Evolutionary conservation across 2,329 filamentous ascomycete genomes (phyloP), one percentile per base, ranked within the genome.

Genomic region (Ceratocystis diversiconidia): DNA sequence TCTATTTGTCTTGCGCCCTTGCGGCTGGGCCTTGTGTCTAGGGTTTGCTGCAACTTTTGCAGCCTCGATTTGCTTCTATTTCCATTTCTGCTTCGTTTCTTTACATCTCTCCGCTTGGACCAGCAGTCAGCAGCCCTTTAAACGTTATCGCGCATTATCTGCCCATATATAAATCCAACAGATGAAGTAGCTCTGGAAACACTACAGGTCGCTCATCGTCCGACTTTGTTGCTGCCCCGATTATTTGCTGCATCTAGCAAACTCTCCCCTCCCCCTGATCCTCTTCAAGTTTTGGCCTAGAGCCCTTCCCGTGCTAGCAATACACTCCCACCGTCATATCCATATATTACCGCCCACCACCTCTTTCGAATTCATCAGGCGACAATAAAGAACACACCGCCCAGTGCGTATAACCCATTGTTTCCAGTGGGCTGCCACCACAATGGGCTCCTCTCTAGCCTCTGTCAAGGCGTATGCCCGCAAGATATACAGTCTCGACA

Each of bases 401-500:
- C 50, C 41, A 36, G 30, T n/a, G n/a, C 7, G 22, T 15, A 28
- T 15, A 28, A 36, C 57, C 62, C 65, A 71, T 19, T 19, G 28
- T 59, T 30, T 32, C 28, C 55, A 30, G 55, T 3, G 55, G 28
- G 55, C 55, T 59, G 28, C 28, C 28, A 36, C 30, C 72, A 70
- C 70, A 43, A 80, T 81, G 78, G 75, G 76, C 69, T 69, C 74
- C 68, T 65, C 36, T 41, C 36, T 76, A 67, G 76, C 77, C 68
- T 44, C 52, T 8, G 41, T 43, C 36, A 30, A 48, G 63, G 63
- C 63, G 3, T 78, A 76, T 70, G 70, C 81, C 61, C 72, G 75
- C 69, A 76, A 74, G 68, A 81, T 88, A 71, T 89, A 88, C 76
- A 80, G 82, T 69, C 79, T 85, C 68, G 82, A 86, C 70, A 85